Evolutionary conservation across 306 rosid species (phyloP), one percentile per base, ranked within the genome.

Genomic region (Quillaja saponaria): DNA sequence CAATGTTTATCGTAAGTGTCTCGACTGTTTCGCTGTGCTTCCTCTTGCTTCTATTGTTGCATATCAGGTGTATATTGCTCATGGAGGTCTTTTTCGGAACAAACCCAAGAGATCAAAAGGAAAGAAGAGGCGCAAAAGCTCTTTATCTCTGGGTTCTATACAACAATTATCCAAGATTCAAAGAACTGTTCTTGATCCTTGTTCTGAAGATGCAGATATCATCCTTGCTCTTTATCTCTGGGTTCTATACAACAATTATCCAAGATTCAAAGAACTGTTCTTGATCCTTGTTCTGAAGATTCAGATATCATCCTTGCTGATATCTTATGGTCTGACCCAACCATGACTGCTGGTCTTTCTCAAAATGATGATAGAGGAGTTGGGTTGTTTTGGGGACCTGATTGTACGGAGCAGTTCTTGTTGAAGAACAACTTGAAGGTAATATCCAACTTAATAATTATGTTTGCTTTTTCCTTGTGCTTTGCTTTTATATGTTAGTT

Each of bases 251-350:
- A 80, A 8, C 81, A 80, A 34, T 28, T 80, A 37, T 51, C 45
- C 5, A 75, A 20, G 38, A 81, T 81, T 20, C 55, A 81, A 42
- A 67, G 84, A 55, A 66, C 81, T 2, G 75, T 80, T 57, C 84
- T 75, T 75, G 84, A 79, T 67, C 84, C 84, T 66, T 78, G 81
- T 0, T 79, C 81, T 80, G 84, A 75, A 67, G 81, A 78, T 46
- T 6, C 58, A 33, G 75, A 79, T 56, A 72, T 79, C 55, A 79
- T 79, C 38, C 84, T 81, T 5, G 84, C 81, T 2, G 84, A 79
- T 31, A 81, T 79, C 46, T 64, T 79, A 46, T 79, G 84, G 84
- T 79, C 84, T 0, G 84, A 79, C 52, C 84, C 81, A 6, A 75
- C 81, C 0, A 71, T 65, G 78, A 71, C 16, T 13, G 63, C 72